phyloP scores from a whole-genome alignment of 2,329 filamentous ascomycete species.

The Didymella lethalis region DNA sequence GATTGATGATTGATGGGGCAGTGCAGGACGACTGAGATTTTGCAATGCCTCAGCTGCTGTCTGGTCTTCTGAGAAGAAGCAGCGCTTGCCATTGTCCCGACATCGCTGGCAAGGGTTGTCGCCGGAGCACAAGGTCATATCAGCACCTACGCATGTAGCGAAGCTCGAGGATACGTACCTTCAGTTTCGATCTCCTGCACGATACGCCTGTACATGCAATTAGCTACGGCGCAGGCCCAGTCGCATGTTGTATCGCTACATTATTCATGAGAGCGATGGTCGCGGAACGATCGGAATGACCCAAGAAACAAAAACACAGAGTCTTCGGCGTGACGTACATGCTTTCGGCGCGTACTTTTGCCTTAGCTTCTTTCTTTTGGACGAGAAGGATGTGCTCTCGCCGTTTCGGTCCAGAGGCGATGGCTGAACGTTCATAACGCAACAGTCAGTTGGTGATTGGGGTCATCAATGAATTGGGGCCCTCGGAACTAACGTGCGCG shows the following conservation, averaged over 20 bases:
- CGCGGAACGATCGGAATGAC: conserved; percentile 35
- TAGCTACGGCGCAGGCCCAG: conserved; percentile 18
- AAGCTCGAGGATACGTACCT: conserved; percentile 28
- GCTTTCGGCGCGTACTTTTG: conserved; percentile 49
- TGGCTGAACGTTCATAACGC: conserved; percentile 37
- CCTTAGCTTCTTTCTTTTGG: conserved; percentile 48
- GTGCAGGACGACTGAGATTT: conserved; percentile 46
- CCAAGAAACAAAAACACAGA: background rate
- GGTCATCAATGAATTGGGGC: conserved; percentile 1
- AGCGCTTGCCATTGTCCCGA: conserved; percentile 45
- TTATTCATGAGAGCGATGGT: conserved; percentile 15
- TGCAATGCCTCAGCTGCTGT: conserved; percentile 49
- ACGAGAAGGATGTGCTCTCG: conserved; percentile 38
- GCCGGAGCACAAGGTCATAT: conserved; percentile 40
- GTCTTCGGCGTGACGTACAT: conserved; percentile 36
- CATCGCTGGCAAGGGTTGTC: conserved; percentile 49
- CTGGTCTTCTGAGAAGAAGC: conserved; percentile 51
- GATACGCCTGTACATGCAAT: conserved; percentile 39
- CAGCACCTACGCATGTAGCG: conserved; percentile 2
- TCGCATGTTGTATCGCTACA: background rate
- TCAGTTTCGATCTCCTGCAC: conserved; percentile 48
- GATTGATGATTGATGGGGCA: conserved; percentile 27
- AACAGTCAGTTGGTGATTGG: conserved; percentile 21
- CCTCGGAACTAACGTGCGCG: conserved; percentile 18
- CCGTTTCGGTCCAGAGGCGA: conserved; percentile 29